A percentile compares a stretch with the other conserved stretches of the same genome.
These are phyloP conservation scores for Melaleuca quinquenervia DNA, from an alignment of 345 rosid species.

Conservation along the genomic window DNA sequence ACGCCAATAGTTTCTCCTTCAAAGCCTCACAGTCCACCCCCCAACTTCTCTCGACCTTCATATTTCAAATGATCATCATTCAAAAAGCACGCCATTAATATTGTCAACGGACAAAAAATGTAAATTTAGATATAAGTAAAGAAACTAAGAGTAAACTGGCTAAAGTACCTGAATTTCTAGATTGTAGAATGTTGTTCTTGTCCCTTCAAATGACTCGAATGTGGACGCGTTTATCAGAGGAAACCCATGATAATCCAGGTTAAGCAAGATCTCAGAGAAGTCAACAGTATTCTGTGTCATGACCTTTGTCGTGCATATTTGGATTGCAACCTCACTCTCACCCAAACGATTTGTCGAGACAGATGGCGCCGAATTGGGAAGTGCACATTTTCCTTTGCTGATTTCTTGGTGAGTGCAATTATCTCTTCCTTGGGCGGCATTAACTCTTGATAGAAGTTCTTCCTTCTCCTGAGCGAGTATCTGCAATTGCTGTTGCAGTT, in stretches of 20 bases:
- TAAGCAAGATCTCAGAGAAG: constrained; percentile 31
- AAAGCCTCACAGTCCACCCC: constrained; percentile 13
- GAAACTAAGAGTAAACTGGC: background rate
- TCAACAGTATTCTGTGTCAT: background rate
- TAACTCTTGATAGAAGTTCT: constrained; percentile 20
- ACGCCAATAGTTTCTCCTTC: constrained; percentile 17
- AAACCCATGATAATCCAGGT: constrained; percentile 34
- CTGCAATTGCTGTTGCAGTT: constrained; percentile 29
- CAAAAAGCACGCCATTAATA: background rate
- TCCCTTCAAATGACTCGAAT: constrained; percentile 34
- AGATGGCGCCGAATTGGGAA: background rate
- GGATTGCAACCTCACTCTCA: constrained; percentile 37
- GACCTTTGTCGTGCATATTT: constrained; percentile 14
- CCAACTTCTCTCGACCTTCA: constrained; percentile 5
- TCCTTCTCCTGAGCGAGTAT: constrained; percentile 13
- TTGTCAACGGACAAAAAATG: background rate
- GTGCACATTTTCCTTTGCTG: constrained; percentile 5
- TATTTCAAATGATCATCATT: background rate
- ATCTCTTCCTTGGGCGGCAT: background rate
- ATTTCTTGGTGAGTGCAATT: background rate
- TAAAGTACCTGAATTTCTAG: constrained; percentile 44
- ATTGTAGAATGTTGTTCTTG: constrained; percentile 26
- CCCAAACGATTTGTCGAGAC: constrained; percentile 28
- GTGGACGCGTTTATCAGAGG: constrained; percentile 37
- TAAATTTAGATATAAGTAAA: background rate